These are phyloP conservation scores for Rhizoctonia solani DNA, from an alignment of 1,284 basidiomycete genomes.

Conservation along the genomic window DNA sequence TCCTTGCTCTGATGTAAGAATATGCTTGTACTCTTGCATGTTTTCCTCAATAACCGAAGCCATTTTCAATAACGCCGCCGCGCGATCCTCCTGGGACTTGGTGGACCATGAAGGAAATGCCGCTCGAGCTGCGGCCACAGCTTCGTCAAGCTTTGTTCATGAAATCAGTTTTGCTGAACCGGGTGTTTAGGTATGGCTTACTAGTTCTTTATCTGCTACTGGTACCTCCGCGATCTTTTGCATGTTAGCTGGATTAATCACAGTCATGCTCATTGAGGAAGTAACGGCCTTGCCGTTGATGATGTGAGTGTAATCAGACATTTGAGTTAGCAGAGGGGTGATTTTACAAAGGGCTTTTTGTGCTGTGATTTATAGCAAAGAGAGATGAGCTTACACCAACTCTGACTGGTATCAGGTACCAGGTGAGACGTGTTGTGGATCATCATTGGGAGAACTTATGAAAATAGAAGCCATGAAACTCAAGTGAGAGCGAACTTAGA, in stretches of 20 bases:
- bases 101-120: constrained; percentile 16
- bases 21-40: constrained; percentile 4
- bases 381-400: no score
- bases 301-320: constrained; percentile 29
- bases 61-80: constrained; percentile 9
- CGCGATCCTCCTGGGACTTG: constrained; percentile 26
- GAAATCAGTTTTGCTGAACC: neutral
- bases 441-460: no score
- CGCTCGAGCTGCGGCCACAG: constrained; percentile 27
- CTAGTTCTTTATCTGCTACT: constrained; percentile 20
- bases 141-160: constrained; percentile 15
- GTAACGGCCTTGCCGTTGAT: constrained; percentile 31
- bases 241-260: constrained; percentile 25
- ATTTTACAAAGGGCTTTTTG: no score
- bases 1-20: constrained; percentile 14
- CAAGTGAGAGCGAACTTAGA: no score
- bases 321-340: no score
- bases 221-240: constrained; percentile 20
- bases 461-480: no score
- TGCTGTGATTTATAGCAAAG: no score
- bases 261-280: constrained; percentile 14
- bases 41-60: constrained; percentile 19
- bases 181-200: neutral
- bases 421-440: no score
- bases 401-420: no score